Percentiles rank a stretch among this genome's conserved stretches.
Conservation (phyloP, 345 rosid genomes). For the Gossypium ekmanianum region DNA sequence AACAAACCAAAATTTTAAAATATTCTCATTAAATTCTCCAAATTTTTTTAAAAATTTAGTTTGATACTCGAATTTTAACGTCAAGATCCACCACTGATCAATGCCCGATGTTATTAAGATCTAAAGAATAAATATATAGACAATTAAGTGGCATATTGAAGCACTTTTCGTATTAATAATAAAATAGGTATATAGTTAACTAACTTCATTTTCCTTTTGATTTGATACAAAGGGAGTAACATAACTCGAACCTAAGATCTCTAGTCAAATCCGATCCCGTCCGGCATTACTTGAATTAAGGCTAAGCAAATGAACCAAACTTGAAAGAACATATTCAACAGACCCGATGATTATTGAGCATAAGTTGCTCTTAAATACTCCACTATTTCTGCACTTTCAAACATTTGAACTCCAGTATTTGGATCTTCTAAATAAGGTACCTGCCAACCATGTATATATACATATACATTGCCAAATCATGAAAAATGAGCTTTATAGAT, state of each 20-base stretch:
- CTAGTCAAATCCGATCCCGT: neutral
- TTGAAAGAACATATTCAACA: neutral
- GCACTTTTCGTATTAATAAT: neutral
- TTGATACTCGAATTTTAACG: too few relatives aligned
- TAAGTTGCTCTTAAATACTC: conserved; percentile 82
- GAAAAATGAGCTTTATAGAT: neutral
- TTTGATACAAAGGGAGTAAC: neutral
- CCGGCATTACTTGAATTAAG: neutral
- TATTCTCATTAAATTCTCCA: too few relatives aligned
- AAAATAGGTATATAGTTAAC: neutral
- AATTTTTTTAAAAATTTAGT: accelerated
- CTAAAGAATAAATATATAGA: too few relatives aligned
- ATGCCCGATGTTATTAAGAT: too few relatives aligned
- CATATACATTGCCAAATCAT: neutral
- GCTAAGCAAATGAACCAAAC: neutral
- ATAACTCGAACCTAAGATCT: neutral
- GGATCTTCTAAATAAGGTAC: conserved; percentile 89
- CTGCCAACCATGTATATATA: conserved; percentile 32
- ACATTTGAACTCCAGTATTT: conserved; percentile 85
- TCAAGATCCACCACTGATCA: too few relatives aligned
- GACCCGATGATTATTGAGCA: conserved; percentile 31
- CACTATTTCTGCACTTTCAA: conserved; percentile 86
- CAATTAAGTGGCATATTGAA: neutral
- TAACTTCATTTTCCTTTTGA: neutral
- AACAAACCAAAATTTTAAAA: too few relatives aligned